Evolutionary conservation across 495 filamentous ascomycete genomes (phyloP).

Genomic region (Penicilliopsis zonata): DNA sequence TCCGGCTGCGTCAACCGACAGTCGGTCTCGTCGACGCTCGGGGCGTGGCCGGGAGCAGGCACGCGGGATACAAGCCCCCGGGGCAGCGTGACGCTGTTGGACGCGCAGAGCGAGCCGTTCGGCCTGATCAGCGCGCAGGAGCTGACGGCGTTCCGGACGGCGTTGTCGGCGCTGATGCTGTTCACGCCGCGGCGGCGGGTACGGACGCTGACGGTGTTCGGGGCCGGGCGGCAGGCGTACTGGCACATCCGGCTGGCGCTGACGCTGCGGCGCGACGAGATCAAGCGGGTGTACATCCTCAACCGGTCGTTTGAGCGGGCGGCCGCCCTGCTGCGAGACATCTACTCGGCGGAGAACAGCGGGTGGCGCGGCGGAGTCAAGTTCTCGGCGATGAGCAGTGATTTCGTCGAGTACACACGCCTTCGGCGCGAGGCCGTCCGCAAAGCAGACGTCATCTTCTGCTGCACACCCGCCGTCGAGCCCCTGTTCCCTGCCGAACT

Average conservation of each 20-base stretch:
- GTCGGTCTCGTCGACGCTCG: constrained; percentile 20
- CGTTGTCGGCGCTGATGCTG: constrained; percentile 64
- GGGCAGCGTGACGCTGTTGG: constrained; percentile 68
- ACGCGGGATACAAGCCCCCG: constrained; percentile 51
- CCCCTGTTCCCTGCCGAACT: constrained; percentile 53
- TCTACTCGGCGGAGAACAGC: constrained; percentile 39
- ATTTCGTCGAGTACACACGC: constrained; percentile 58
- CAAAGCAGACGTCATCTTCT: constrained; percentile 68
- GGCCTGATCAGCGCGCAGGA: constrained; percentile 78
- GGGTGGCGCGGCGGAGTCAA: constrained; percentile 47
- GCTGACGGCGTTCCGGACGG: constrained; percentile 88
- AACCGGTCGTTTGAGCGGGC: constrained; percentile 59
- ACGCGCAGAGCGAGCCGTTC: constrained; percentile 52
- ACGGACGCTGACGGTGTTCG: constrained; percentile 70
- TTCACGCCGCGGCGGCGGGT: constrained; percentile 58
- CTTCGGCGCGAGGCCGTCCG: constrained; percentile 55
- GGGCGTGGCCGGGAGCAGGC: constrained; percentile 27
- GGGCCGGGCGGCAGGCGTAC: constrained; percentile 81
- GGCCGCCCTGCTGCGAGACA: constrained; percentile 38
- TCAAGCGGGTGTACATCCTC: constrained; percentile 68
- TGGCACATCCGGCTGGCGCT: constrained; percentile 86
- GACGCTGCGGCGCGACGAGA: constrained; percentile 55
- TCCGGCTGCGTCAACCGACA: constrained; percentile 24
- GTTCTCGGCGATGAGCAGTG: constrained; percentile 58
- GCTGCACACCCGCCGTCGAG: constrained; percentile 50